Evolutionary conservation across 75 land plant species (phyloP).

Genomic region (Ceratopteris richardii): DNA sequence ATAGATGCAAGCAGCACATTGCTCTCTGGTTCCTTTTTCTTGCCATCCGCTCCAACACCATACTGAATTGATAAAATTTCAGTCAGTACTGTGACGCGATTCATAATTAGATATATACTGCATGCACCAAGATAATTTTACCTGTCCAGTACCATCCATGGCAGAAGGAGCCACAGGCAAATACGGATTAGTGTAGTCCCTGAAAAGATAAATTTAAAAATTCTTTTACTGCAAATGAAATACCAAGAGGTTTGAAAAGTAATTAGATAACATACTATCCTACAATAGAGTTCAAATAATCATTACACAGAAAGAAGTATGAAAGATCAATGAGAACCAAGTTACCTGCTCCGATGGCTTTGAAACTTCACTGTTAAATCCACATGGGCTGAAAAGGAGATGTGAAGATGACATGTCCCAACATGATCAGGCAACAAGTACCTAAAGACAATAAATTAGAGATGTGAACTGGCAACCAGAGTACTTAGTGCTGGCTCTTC

Average conservation of each 20-base stretch:
- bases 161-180: slow-evolving; percentile 77
- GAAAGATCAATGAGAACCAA: background rate
- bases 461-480: background rate
- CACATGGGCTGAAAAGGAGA: slow-evolving; percentile 35
- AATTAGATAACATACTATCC: background rate
- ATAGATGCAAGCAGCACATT: slow-evolving; percentile 85
- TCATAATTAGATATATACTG: background rate
- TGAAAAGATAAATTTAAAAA: slow-evolving; percentile 20
- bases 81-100: background rate
- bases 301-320: background rate
- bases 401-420: slow-evolving; percentile 31
- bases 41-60: slow-evolving; percentile 73
- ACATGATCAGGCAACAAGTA: slow-evolving; percentile 35
- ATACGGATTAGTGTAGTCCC: slow-evolving; percentile 81
- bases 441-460: slow-evolving; percentile 9
- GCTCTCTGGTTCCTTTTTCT: slow-evolving; percentile 73
- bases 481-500: slow-evolving; percentile 2
- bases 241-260: background rate
- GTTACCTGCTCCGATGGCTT: slow-evolving; percentile 41
- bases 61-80: slow-evolving; percentile 24
- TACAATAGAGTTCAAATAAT: too few relatives aligned
- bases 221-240: background rate
- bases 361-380: slow-evolving; percentile 40
- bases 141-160: slow-evolving; percentile 58
- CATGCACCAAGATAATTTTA: slow-evolving; percentile 9